Base-by-base conservation (phyloP, 176 grass and related monocot species). In the Pharus latifolius region DNA sequence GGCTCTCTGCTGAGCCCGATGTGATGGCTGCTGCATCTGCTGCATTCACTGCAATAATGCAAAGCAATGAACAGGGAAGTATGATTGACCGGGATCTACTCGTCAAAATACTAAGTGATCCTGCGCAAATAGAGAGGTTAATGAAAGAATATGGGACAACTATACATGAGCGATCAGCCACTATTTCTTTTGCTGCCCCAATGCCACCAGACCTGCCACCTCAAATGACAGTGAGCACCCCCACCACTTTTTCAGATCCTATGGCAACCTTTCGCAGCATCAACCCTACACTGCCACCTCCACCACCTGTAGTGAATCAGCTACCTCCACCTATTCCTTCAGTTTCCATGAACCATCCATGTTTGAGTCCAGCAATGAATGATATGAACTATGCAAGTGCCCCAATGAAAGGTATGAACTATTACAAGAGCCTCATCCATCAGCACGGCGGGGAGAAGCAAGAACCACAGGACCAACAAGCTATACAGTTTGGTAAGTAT, bases 71-170 rank as follows among this genome's bases (percentile, higher is more conserved):
- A 63, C 75, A 91, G 49, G 96, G 90, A 67, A 88, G 50, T 53
- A 65, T 93, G 70, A 81, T 99, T 3, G 95, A 99, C 37, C 64
- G 66, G 38, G 84, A 99, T 60, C 78, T 99, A 31, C 90, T 99
- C 30, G 81, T 99, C 50, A 86, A 86, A 73, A 99, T 99, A 65
- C 71, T 99, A 67, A 99, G 76, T 65, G 88, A 99, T 60, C 90
- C 96, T 64, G 78, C 63, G 58, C 73, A 88, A 54, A 41, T 99
- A 74, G 87, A 88, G 72, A 94, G 87, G 73, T 23, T 99, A 72
- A 76, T 83, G 74, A 56, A 81, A 65, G 87, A 95, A 59, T 69
- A 93, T 66, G 79, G 56, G 45, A 69, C 73, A 12, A 24, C 77
- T 75, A 83, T 52, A 49, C 67, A 77, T 75, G 66, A 65, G 46